Base-by-base conservation (phyloP, 1,284 basidiomycete species). In the Psilocybe mexicana region DNA sequence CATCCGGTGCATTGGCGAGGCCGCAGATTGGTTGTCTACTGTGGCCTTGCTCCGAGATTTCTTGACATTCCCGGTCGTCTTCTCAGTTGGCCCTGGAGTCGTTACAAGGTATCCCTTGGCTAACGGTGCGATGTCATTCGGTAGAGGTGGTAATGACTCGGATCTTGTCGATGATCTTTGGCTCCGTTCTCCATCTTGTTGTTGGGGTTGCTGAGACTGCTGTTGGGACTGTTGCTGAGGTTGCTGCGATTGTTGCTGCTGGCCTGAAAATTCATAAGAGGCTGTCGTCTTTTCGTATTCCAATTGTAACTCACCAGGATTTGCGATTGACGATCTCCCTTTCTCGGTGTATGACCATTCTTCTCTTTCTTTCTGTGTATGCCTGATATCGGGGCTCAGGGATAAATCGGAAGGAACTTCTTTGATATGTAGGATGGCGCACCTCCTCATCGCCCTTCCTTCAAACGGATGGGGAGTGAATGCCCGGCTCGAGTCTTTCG, bases 281-380 rank as follows among this genome's bases (percentile, higher is more conserved):
- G 26, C 35, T n/a, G 12, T 26, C 12, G 11, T 40, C 10, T 35
- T 24, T 12, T n/a, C 10, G 7, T 35, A 23, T n/a, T 3, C 12
- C 18, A 23, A 33, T 12, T 52, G 30, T 56, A 38, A 64, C 63
- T 54, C 45, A 84, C 84, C 38, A 6, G 38, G 38, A 12, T n/a
- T 79, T 48, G 82, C 76, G 51, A 83, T 78, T 1, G 84, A 86
- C 43, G 81, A 72, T 3, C 85, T 83, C 54, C 84, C 80, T 50
- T 72, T 73, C 59, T 82, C 84, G 7, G 78, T 76, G 58, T 83
- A 76, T 63, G 89, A 85, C 88, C 89, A 89, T 61, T 88, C 81
- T 35, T 80, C 80, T 43, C 74, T 69, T 43, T 77, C 74, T 57
- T 77, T 72, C 59, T 85, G 79, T 1, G 84, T 85, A 63, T 76